phyloP scores from a whole-genome alignment of 2,329 filamentous ascomycete species.

The Magnaporthiopsis poae region DNA sequence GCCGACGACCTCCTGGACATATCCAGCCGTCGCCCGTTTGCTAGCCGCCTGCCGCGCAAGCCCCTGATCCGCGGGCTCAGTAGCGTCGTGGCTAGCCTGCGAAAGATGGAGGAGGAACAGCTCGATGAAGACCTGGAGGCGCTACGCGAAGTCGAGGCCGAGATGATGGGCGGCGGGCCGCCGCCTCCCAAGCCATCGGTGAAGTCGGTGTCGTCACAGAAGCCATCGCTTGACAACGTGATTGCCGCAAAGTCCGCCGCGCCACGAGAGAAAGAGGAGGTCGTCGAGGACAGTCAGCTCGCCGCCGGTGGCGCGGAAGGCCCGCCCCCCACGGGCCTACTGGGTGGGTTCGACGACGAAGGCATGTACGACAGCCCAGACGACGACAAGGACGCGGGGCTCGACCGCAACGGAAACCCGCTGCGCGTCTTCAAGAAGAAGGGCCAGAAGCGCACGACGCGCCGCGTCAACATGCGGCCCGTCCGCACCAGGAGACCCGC shows the following conservation, averaged over 20 bases:
- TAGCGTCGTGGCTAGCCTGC: constrained; percentile 60
- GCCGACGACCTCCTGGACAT: background rate
- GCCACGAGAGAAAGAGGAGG: background rate
- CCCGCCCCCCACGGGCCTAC: constrained; percentile 13
- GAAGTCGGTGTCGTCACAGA: background rate
- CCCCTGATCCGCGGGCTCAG: constrained; percentile 61
- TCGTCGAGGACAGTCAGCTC: constrained; percentile 22
- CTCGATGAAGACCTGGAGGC: constrained; percentile 67
- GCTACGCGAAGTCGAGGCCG: constrained; percentile 58
- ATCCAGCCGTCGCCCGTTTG: background rate
- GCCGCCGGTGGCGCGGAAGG: constrained; percentile 26
- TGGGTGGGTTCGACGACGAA: constrained; percentile 58
- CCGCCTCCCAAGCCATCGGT: constrained; percentile 1
- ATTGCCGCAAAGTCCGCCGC: background rate
- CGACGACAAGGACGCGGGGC: constrained; percentile 28
- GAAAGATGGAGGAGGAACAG: constrained; percentile 58
- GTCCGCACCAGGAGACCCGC: constrained; percentile 38
- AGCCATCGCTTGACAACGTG: background rate
- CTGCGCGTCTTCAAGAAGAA: constrained; percentile 68
- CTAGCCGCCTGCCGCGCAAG: constrained; percentile 45
- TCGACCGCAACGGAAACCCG: constrained; percentile 48
- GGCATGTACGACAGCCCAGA: constrained; percentile 44
- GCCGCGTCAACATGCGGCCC: constrained; percentile 54
- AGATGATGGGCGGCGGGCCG: constrained; percentile 18
- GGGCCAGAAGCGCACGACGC: constrained; percentile 70